A percentile compares a stretch with the other conserved stretches of the same genome.
Conservation (phyloP, 2,329 filamentous ascomycete species). For the Colletotrichum horii region DNA sequence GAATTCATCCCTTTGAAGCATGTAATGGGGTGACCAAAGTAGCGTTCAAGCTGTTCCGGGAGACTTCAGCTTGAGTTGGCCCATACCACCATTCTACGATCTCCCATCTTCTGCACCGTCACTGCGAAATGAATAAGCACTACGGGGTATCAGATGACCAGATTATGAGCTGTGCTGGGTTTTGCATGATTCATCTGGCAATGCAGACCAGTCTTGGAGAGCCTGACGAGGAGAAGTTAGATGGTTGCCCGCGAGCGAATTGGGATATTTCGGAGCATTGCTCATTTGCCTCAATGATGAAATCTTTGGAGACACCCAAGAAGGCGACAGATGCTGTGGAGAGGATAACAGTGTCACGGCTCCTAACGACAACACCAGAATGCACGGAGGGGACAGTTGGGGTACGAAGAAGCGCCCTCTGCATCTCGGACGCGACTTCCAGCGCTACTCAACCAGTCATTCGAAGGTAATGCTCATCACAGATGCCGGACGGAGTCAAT, state of each 20-base stretch:
- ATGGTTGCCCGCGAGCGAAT: neutral
- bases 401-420: neutral
- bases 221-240: neutral
- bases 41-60: neutral
- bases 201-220: neutral
- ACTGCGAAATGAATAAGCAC: neutral
- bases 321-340: neutral
- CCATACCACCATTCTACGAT: neutral
- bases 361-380: neutral
- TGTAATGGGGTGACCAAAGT: neutral
- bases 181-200: neutral
- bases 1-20: neutral
- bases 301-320: neutral
- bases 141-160: neutral
- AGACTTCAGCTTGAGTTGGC: neutral
- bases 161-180: neutral
- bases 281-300: neutral
- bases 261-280: neutral
- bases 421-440: neutral
- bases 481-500: neutral
- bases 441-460: neutral
- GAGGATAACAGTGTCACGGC: neutral
- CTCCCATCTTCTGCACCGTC: neutral
- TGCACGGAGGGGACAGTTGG: neutral
- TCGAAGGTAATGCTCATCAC: neutral